phyloP scores from a whole-genome alignment of 345 rosid genomes.

The Linum usitatissimum region DNA sequence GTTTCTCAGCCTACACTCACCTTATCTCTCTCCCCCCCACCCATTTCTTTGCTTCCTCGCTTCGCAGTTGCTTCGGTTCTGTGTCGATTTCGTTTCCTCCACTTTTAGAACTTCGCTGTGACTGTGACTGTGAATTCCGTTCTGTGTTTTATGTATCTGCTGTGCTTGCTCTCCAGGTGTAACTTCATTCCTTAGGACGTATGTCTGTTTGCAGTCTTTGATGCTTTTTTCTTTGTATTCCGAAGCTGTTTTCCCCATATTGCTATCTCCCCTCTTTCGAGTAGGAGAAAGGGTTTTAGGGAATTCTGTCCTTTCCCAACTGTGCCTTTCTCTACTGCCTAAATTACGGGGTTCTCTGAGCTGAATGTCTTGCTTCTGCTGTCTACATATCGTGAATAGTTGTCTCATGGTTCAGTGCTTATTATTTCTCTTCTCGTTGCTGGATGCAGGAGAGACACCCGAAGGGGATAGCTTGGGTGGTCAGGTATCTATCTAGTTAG shows the following conservation, averaged over 20 bases:
- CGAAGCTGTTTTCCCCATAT: not conserved
- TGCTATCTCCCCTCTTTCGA: not conserved
- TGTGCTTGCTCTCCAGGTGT: not conserved
- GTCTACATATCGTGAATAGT: not conserved
- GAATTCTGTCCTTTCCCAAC: not conserved
- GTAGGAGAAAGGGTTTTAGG: not conserved
- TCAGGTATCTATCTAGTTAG: slow-evolving; percentile 27
- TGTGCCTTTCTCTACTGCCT: not conserved
- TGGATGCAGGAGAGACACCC: slow-evolving; percentile 39
- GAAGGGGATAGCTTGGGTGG: slow-evolving; percentile 24
- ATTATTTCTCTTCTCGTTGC: not conserved
- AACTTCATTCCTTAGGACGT: not conserved
- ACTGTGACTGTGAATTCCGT: not conserved
- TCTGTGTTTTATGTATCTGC: not conserved
- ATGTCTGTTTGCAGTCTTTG: no score
- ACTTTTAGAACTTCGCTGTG: not conserved
- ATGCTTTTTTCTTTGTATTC: no score
- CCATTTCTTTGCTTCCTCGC: not conserved
- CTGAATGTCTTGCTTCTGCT: not conserved
- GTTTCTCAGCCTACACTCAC: not conserved
- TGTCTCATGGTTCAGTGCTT: not conserved
- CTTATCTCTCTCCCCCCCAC: no score
- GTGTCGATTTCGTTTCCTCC: not conserved
- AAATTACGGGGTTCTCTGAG: not conserved
- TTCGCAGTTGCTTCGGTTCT: not conserved